Base-by-base conservation (phyloP, 78 protist species). In the Dictyostelium citrinum region DNA sequence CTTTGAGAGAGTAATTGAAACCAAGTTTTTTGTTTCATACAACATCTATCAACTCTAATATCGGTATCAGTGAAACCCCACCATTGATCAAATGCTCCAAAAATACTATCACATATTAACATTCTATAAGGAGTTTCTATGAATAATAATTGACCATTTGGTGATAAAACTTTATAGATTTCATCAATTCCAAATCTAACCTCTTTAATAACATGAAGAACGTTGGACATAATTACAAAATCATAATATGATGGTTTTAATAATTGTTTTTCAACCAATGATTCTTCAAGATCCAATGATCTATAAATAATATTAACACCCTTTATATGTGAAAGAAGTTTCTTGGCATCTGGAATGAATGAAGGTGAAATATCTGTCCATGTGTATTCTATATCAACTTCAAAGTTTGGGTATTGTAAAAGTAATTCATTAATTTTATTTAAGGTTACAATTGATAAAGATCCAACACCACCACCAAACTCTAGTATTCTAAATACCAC, bases 11-110 rank as follows among this genome's bases (percentile, higher is more conserved):
- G 31, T 45, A 83, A 49, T 71, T 70, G 10, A 5, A 58, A 72
- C 90, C 90, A 83, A 7, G 31, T 39, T 9, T 72, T 55, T 20
- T 75, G 90, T 46, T 16, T 17, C 55, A 83, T 37, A 24, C 81
- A 39, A 37, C 90, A 72, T 27, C 77, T 76, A 16, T 83, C 90
- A 12, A 27, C 31, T 72, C 80, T 74, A 39, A 74, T 22, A 39
- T 39, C 80, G 22, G 79, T 72, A 37, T 74, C 80, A 5, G 46
- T 37, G 29, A 39, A 74, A 20, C 35, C 29, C 51, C 60, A 74
- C 80, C 80, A 74, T 39, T 74, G 80, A 74, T 74, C 80, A 22
- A 37, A 74, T 20, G 9, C 55, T n/a, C 80, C 80, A 39, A 74
- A 74, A 35, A 39, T 39, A 6, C 12, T 9, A 74, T 74, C 80